phyloP scores from a whole-genome alignment of 139 green algal genomes.

The Astrephomene gubernaculifera region DNA sequence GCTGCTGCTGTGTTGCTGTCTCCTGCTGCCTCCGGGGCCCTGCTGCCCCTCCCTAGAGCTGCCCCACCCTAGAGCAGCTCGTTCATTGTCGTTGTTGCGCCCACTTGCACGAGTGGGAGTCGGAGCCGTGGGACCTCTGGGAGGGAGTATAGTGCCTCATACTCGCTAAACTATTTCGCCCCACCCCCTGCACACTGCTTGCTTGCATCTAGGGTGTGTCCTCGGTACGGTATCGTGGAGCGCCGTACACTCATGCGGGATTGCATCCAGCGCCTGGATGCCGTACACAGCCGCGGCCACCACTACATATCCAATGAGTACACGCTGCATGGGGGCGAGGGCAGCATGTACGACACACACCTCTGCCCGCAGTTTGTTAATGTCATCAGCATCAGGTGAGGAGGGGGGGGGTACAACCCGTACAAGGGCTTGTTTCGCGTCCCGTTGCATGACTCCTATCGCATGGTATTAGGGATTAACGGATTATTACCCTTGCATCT shows the following conservation, averaged over 20 bases:
- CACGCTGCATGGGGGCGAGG: conserved; percentile 7
- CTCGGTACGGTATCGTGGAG: conserved; percentile 2
- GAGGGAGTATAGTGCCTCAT: no score
- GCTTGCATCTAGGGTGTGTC: conserved; percentile 4
- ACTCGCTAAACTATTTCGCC: background rate
- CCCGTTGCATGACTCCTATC: background rate
- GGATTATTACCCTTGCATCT: background rate
- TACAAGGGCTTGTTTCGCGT: background rate
- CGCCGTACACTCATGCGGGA: background rate
- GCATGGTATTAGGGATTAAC: background rate
- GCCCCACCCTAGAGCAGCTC: no score
- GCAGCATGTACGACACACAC: conserved; percentile 5
- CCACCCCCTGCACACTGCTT: no score
- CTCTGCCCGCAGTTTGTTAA: conserved; percentile 35
- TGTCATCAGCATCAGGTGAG: conserved; percentile 6
- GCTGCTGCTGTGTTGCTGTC: no score
- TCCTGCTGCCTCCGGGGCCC: no score
- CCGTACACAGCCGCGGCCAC: background rate
- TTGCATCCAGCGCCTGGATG: background rate
- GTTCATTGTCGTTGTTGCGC: no score
- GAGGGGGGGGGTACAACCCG: background rate
- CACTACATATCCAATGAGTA: conserved; percentile 22
- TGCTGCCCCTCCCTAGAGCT: no score
- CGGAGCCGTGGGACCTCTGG: no score
- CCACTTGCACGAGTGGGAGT: no score